A percentile compares a stretch with the other conserved stretches of the same genome.
Evolutionary conservation across 2,329 filamentous ascomycete genomes (phyloP).

Genomic region (Botrytis hyacinthi): DNA sequence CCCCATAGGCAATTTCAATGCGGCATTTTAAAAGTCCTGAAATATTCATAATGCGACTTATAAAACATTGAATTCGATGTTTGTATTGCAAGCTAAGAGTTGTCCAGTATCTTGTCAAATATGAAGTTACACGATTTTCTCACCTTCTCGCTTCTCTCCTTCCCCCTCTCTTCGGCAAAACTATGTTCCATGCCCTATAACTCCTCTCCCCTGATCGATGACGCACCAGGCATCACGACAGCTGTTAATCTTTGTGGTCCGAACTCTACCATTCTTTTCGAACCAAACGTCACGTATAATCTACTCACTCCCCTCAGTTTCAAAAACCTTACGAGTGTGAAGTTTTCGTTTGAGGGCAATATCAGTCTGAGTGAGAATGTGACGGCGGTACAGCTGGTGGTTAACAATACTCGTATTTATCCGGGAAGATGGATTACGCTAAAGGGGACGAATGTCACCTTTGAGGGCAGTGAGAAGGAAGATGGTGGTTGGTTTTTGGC

Average conservation of each 20-base stretch:
- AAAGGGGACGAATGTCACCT: slow-evolving; percentile 7
- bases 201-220: background rate
- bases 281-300: slow-evolving; percentile 8
- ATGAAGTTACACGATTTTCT: slow-evolving; percentile 2
- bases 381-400: slow-evolving; percentile 3
- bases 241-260: background rate
- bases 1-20: background rate
- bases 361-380: slow-evolving; percentile 18
- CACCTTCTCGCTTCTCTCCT: background rate
- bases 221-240: background rate
- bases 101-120: background rate
- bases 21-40: background rate
- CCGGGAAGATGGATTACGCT: slow-evolving; percentile 10
- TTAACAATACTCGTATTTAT: slow-evolving; percentile 12
- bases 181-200: slow-evolving; percentile 13
- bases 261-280: slow-evolving; percentile 9
- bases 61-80: background rate
- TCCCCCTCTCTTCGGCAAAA: slow-evolving; percentile 6
- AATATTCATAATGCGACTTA: too few relatives aligned
- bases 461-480: background rate
- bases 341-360: slow-evolving; percentile 12
- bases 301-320: slow-evolving; percentile 11
- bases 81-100: background rate
- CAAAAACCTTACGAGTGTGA: background rate
- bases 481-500: slow-evolving; percentile 15